A percentile compares a stretch with the other conserved stretches of the same genome.
phyloP scores from a whole-genome alignment of 169 alveolate genomes.

The Plasmodium vinckei region DNA sequence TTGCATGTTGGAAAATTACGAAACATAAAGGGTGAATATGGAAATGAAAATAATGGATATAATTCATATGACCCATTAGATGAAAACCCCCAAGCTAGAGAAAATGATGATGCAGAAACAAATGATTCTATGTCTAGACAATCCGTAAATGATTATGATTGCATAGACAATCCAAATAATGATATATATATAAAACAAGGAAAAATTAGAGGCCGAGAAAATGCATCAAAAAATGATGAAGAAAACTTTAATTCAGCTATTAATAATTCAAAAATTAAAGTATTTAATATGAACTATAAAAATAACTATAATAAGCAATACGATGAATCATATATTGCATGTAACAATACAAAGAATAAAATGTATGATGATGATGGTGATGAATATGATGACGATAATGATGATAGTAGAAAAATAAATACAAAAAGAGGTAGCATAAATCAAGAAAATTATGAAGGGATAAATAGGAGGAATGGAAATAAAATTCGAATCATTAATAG shows the following conservation, averaged over 20 bases:
- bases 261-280: slow-evolving; percentile 12
- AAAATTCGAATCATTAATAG: no score
- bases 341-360: no score
- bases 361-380: no score
- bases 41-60: not conserved
- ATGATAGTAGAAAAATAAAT: no score
- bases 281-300: slow-evolving; percentile 7
- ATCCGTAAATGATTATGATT: not conserved
- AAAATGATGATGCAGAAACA: not conserved
- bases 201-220: not conserved
- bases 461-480: no score
- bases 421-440: no score
- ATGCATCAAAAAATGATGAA: slow-evolving; percentile 7
- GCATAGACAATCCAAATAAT: not conserved
- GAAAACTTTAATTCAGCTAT: not conserved
- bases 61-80: slow-evolving; percentile 14
- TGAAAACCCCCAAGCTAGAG: not conserved
- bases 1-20: slow-evolving; percentile 9
- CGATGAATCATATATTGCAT: no score
- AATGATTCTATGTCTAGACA: slow-evolving; percentile 3
- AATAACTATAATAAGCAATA: no score
- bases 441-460: no score
- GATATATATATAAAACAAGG: not conserved
- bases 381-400: no score
- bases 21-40: slow-evolving; percentile 13